Conservation (phyloP, 768 basidiomycete genomes). For the Ephemerocybe angulata region DNA sequence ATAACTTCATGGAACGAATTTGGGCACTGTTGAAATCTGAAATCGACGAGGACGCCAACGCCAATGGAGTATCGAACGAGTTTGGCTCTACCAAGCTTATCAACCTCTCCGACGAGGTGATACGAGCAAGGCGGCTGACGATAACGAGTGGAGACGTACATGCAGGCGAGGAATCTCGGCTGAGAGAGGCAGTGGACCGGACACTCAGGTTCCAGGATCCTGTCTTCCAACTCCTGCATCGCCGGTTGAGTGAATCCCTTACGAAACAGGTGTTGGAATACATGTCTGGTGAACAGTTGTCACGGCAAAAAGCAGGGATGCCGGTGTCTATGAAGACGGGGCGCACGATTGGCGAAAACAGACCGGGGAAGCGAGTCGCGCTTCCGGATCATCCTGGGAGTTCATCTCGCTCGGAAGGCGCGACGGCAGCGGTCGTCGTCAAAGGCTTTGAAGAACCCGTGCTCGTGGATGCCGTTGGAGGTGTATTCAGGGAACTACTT, state of each 20-base stretch:
- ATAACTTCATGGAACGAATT: conserved; percentile 53
- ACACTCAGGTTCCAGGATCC: conserved; percentile 61
- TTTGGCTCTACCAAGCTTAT: conserved; percentile 49
- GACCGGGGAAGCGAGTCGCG: conserved; percentile 14
- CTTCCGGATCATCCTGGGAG: background rate
- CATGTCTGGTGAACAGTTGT: background rate
- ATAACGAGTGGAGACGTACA: conserved; percentile 14
- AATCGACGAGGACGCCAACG: conserved; percentile 37
- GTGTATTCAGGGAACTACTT: conserved; percentile 39
- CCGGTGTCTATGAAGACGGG: conserved; percentile 37
- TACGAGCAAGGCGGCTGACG: conserved; percentile 44
- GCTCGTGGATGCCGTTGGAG: conserved; percentile 40
- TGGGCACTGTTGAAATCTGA: conserved; percentile 65
- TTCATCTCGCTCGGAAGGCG: conserved; percentile 16
- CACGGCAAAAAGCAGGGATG: conserved; percentile 11
- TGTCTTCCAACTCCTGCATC: conserved; percentile 61
- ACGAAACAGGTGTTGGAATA: conserved; percentile 4
- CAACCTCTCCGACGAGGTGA: conserved; percentile 72
- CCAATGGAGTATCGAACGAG: conserved; percentile 16
- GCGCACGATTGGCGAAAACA: conserved; percentile 16
- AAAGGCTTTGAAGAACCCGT: conserved; percentile 70
- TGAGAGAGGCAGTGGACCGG: conserved; percentile 61
- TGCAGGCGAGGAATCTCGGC: conserved; percentile 42
- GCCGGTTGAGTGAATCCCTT: conserved; percentile 48
- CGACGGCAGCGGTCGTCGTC: conserved; percentile 23